Conservation (phyloP, 371 early-diverging fungal genomes). For the Gilbertella persicaria region DNA sequence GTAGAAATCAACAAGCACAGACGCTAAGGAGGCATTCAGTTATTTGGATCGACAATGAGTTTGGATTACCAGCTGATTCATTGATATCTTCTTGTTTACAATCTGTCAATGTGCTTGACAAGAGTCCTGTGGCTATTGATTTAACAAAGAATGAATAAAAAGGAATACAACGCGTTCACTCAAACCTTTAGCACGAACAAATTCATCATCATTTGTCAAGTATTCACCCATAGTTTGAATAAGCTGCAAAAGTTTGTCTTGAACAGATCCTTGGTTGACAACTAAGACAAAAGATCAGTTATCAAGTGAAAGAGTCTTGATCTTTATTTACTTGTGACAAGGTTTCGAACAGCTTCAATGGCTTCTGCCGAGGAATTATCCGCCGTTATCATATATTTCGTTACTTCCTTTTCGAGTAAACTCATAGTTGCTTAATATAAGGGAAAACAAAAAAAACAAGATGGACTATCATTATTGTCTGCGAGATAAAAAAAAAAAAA, state of each 20-base stretch:
- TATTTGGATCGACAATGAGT: neutral
- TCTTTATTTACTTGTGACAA: conserved; percentile 25
- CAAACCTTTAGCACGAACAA: conserved; percentile 82
- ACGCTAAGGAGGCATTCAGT: conserved; percentile 31
- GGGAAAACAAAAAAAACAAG: neutral
- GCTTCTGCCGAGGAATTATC: conserved; percentile 30
- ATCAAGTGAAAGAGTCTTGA: neutral
- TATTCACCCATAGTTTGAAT: conserved; percentile 82
- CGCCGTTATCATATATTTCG: conserved; percentile 37
- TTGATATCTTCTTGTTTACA: conserved; percentile 39
- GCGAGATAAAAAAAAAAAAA: neutral
- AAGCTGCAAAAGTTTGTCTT: conserved; percentile 57
- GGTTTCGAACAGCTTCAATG: conserved; percentile 21
- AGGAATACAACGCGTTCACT: neutral
- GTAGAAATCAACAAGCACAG: conserved; percentile 76
- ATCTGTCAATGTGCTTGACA: conserved; percentile 52
- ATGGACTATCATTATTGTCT: no score
- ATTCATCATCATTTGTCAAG: conserved; percentile 82
- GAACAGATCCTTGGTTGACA: conserved; percentile 40
- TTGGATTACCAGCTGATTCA: conserved; percentile 45
- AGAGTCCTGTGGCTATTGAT: conserved; percentile 46
- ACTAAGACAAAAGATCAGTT: conserved; percentile 16
- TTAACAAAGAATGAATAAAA: neutral
- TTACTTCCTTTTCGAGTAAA: conserved; percentile 31
- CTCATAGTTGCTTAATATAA: conserved; percentile 10